These are phyloP conservation scores for Colletotrichum aenigma DNA, from an alignment of 2,329 filamentous ascomycete species.

Conservation along the genomic window DNA sequence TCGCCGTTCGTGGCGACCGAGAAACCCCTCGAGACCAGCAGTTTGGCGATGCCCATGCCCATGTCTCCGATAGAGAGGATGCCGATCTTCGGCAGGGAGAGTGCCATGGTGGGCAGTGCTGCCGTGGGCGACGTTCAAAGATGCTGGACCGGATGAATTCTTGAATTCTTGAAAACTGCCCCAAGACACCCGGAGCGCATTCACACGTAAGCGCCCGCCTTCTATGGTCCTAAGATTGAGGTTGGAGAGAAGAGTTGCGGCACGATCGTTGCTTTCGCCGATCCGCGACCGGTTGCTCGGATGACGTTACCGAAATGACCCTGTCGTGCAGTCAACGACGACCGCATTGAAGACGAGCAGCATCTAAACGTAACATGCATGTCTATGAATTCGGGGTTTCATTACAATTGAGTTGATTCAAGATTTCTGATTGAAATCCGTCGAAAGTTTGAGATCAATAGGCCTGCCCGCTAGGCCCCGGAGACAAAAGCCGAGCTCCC, in stretches of 20 bases:
- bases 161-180: neutral
- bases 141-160: neutral
- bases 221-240: rapidly evolving
- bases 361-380: neutral
- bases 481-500: neutral
- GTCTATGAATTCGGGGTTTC: neutral
- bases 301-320: neutral
- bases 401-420: neutral
- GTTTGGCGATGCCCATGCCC: conserved; percentile 54
- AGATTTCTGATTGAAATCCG: neutral
- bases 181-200: neutral
- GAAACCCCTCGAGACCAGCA: conserved; percentile 52
- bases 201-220: neutral
- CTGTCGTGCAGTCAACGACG: neutral
- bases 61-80: conserved; percentile 60
- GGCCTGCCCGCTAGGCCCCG: neutral
- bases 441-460: neutral
- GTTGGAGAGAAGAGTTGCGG: neutral
- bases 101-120: neutral
- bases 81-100: conserved; percentile 38
- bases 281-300: neutral
- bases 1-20: conserved; percentile 51
- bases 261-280: neutral
- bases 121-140: neutral
- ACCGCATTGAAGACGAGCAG: neutral